These are phyloP conservation scores for Dentipellis sp. DNA, from an alignment of 768 basidiomycete species.

Conservation along the genomic window DNA sequence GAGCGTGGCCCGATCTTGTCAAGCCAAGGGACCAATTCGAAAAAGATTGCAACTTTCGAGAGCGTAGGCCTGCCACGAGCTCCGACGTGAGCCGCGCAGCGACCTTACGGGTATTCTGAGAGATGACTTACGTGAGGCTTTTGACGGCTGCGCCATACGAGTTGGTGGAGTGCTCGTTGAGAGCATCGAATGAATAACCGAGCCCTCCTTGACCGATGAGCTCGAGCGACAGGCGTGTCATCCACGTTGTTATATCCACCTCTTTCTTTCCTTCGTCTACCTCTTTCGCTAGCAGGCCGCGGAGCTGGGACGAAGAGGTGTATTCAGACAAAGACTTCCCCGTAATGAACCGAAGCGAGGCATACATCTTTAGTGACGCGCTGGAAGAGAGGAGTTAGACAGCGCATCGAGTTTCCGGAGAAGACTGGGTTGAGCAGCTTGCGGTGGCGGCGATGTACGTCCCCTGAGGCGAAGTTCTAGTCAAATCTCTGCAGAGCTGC, in stretches of 20 bases:
- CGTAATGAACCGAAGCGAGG: neutral
- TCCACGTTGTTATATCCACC: neutral
- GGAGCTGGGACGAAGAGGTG: neutral
- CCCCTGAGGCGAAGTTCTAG: neutral
- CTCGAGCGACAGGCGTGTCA: neutral
- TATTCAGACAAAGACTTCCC: neutral
- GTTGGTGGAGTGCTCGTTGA: constrained; percentile 16
- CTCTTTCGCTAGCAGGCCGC: neutral
- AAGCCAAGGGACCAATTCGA: neutral
- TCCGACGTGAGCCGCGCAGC: neutral
- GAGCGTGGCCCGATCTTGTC: neutral
- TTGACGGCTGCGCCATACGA: constrained; percentile 16
- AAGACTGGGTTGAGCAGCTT: constrained; percentile 1
- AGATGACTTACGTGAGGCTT: neutral
- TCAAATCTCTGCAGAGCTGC: too few relatives aligned
- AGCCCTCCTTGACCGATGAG: constrained; percentile 4
- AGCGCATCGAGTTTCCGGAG: constrained; percentile 1
- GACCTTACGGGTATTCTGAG: neutral
- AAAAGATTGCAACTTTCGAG: neutral
- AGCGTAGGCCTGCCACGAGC: neutral
- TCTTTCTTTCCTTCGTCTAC: neutral
- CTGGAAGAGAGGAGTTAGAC: constrained; percentile 1
- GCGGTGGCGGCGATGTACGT: neutral
- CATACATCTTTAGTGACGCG: neutral
- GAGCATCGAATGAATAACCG: neutral